Evolutionary conservation across 179 eudicot genomes (phyloP).

Genomic region (Silene coronaria): DNA sequence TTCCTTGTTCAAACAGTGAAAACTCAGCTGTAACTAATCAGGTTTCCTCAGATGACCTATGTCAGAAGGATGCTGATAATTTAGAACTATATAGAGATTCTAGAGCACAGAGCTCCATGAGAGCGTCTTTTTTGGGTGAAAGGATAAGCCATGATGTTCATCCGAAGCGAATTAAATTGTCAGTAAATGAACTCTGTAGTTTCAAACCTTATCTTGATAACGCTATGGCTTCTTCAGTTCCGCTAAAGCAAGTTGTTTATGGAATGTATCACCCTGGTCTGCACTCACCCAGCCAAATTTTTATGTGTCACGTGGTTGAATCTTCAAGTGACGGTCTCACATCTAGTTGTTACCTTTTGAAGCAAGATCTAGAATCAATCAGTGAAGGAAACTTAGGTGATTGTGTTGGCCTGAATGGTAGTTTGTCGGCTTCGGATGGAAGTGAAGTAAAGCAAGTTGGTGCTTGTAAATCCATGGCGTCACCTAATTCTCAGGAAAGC

Average conservation of each 20-base stretch:
- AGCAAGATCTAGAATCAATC: slow-evolving; percentile 33
- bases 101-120: slow-evolving; percentile 28
- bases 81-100: slow-evolving; percentile 27
- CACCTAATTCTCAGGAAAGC: slow-evolving; percentile 80
- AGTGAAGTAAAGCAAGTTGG: slow-evolving; percentile 44
- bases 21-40: slow-evolving; percentile 51
- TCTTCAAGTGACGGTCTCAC: slow-evolving; percentile 53
- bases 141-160: slow-evolving; percentile 26
- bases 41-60: slow-evolving; percentile 25
- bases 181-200: slow-evolving; percentile 46
- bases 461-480: slow-evolving; percentile 43
- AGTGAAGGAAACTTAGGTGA: slow-evolving; percentile 28
- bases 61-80: slow-evolving; percentile 37
- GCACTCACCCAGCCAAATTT: slow-evolving; percentile 28
- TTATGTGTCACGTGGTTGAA: slow-evolving; percentile 72
- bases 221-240: slow-evolving; percentile 34
- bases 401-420: slow-evolving; percentile 24
- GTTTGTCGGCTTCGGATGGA: slow-evolving; percentile 41
- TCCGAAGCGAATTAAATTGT: slow-evolving; percentile 50
- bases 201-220: slow-evolving; percentile 39
- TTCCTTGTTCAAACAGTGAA: slow-evolving; percentile 43
- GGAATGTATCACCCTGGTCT: slow-evolving; percentile 30
- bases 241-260: slow-evolving; percentile 39
- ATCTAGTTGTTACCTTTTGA: slow-evolving; percentile 59
- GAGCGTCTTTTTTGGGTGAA: slow-evolving; percentile 25